Evolutionary conservation across 1,284 basidiomycete genomes (phyloP).

Genomic region (Tilletia caries): DNA sequence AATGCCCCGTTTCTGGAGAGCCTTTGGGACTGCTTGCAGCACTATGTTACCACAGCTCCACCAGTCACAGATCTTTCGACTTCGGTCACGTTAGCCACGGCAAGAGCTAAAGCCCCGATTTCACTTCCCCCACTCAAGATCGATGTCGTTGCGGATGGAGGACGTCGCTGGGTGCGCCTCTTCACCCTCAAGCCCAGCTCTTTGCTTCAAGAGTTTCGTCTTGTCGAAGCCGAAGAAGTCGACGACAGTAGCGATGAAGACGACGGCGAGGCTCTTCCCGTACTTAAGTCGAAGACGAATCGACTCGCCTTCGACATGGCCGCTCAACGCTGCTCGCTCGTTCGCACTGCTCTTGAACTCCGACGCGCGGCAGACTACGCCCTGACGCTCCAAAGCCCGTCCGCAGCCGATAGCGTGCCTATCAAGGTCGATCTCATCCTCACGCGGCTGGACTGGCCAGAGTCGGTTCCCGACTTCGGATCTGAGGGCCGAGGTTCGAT

Average conservation of each 20-base stretch:
- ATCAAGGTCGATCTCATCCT: slow-evolving; percentile 31
- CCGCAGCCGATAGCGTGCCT: not conserved
- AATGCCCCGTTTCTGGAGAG: slow-evolving; percentile 33
- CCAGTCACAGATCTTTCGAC: not conserved
- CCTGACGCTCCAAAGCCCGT: slow-evolving; percentile 13
- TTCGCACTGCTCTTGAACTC: slow-evolving; percentile 27
- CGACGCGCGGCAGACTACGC: slow-evolving; percentile 25
- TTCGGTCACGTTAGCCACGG: too few species aligned
- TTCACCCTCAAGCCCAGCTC: slow-evolving; percentile 30
- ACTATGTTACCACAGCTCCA: not conserved
- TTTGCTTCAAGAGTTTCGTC: slow-evolving; percentile 35
- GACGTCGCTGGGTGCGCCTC: slow-evolving; percentile 32
- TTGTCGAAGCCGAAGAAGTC: slow-evolving; percentile 35
- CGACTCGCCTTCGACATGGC: slow-evolving; percentile 22
- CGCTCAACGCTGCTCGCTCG: slow-evolving; percentile 30
- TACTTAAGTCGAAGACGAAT: not conserved
- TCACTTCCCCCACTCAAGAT: slow-evolving; percentile 25
- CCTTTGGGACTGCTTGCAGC: slow-evolving; percentile 25
- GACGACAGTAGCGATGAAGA: slow-evolving; percentile 24
- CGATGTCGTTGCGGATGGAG: slow-evolving; percentile 33
- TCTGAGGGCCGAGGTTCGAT: slow-evolving; percentile 18
- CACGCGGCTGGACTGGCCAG: slow-evolving; percentile 27
- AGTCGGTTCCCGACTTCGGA: not conserved
- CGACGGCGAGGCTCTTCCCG: slow-evolving; percentile 13
- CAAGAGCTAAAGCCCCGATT: not conserved